Evolutionary conservation across 2,329 filamentous ascomycete genomes (phyloP), one percentile per base, ranked within the genome.

Genomic region (Claviceps sp.): DNA sequence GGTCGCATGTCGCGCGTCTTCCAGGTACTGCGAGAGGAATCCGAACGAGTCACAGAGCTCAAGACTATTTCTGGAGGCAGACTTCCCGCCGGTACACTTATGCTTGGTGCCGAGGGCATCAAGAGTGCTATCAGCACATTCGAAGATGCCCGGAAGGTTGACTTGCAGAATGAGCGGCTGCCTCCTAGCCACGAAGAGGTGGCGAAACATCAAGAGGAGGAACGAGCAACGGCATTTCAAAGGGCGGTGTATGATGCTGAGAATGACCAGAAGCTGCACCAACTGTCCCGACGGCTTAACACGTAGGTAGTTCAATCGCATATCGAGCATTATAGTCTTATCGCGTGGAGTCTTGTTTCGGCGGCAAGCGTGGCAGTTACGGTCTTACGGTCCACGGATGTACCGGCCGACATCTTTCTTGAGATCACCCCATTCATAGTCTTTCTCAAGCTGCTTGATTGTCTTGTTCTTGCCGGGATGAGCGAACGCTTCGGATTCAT

Each of bases 91-190:
- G 93, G 93, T 53, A 98, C 93, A 5, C 83, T 98, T 56, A 97
- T 98, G 93, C 80, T 98, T 50, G 93, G 93, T 54, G 91, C 93
- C 1, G 93, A 98, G 71, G 93, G 93, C 54, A 96, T 97, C 74
- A 98, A 97, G 76, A 90, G 96, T 63, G 93, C 93, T 39, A 98
- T 98, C 62, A 91, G 82, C 70, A 94, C 82, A 60, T 98, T 98
- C 60, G 93, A 98, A 67, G 93, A 98, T 68, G 93, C 93, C 16
- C 80, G 89, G 56, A 97, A 96, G 75, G 90, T 98, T 48, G 93
- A 98, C 72, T 64, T 97, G 57, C 90, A 97, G 72, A 98, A 98
- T 68, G 93, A 98, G 72, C 81, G 89, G 57, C 75, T 98, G 57
- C 93, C 93, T 48, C 93, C 93, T 0, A 93, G 81, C 57, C 87